Conservation (phyloP, 2,329 filamentous ascomycete genomes). For the Fusarium metavorans region DNA sequence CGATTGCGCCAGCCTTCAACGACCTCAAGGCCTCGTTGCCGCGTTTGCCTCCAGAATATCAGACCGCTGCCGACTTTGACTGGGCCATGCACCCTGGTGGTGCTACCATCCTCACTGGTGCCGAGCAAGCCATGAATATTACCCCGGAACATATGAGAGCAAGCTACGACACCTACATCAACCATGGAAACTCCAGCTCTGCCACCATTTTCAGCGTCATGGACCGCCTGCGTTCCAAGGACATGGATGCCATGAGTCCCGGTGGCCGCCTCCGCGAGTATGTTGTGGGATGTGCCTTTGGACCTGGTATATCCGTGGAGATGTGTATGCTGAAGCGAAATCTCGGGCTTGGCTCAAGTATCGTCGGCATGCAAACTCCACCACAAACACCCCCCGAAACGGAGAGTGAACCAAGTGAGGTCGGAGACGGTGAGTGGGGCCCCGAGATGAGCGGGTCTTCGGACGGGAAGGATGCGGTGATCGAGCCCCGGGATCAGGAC, state of each 20-base stretch:
- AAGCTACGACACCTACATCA: constrained; percentile 77
- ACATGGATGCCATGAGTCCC: constrained; percentile 69
- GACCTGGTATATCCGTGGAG: constrained; percentile 76
- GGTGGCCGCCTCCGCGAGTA: constrained; percentile 64
- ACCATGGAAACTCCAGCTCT: constrained; percentile 76
- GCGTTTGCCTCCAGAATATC: constrained; percentile 58
- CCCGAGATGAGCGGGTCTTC: constrained; percentile 25
- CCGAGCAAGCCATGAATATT: constrained; percentile 69
- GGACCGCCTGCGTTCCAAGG: constrained; percentile 68
- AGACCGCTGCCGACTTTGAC: constrained; percentile 70
- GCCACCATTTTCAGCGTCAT: constrained; percentile 78
- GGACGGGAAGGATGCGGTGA: constrained; percentile 19
- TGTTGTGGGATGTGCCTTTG: constrained; percentile 76
- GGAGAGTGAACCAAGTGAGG: constrained; percentile 64
- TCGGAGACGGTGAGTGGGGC: constrained; percentile 50
- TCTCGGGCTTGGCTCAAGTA: constrained; percentile 19
- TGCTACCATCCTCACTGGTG: constrained; percentile 73
- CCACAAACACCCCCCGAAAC: constrained; percentile 68
- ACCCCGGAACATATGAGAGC: constrained; percentile 74
- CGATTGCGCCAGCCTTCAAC: constrained; percentile 66
- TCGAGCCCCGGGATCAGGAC: constrained; percentile 27
- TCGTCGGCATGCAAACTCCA: constrained; percentile 62
- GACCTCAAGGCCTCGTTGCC: constrained; percentile 64
- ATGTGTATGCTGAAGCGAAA: constrained; percentile 73
- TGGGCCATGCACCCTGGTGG: constrained; percentile 81